These are phyloP conservation scores for Candida sp. DNA, from an alignment of 1,139 yeast genomes.

Conservation along the genomic window DNA sequence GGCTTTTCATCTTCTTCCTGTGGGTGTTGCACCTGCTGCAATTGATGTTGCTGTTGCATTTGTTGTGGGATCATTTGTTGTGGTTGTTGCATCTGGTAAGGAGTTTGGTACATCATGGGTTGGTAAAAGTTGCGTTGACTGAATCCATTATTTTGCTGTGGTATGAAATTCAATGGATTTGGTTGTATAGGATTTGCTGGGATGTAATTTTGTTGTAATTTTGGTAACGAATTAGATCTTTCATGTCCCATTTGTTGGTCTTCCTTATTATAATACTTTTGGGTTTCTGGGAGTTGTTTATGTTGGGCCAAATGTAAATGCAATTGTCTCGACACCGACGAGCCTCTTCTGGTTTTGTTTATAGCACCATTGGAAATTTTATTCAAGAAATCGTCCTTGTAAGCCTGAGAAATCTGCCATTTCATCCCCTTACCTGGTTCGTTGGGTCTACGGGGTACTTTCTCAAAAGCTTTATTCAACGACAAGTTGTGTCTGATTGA, in stretches of 20 bases:
- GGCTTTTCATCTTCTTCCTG: slow-evolving; percentile 4
- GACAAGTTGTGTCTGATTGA: slow-evolving; percentile 60
- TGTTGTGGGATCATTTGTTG: slow-evolving; percentile 7
- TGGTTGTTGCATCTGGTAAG: slow-evolving; percentile 11
- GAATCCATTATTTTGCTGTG: slow-evolving; percentile 12
- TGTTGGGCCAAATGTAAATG: slow-evolving; percentile 74
- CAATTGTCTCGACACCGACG: slow-evolving; percentile 73
- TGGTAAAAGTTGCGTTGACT: slow-evolving; percentile 5
- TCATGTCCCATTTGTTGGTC: slow-evolving; percentile 16
- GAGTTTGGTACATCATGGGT: slow-evolving; percentile 19
- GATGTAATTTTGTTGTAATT: slow-evolving; percentile 16
- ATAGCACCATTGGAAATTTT: slow-evolving; percentile 75
- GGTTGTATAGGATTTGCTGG: slow-evolving; percentile 18
- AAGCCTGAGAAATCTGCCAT: slow-evolving; percentile 91
- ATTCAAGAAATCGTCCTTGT: slow-evolving; percentile 77
- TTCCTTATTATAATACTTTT: slow-evolving; percentile 23
- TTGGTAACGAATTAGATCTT: slow-evolving; percentile 15
- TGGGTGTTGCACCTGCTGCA: slow-evolving; percentile 24
- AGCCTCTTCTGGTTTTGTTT: slow-evolving; percentile 73
- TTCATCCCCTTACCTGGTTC: slow-evolving; percentile 99
- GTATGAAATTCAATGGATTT: slow-evolving; percentile 21
- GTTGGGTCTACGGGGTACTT: slow-evolving; percentile 90
- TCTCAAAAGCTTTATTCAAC: slow-evolving; percentile 67
- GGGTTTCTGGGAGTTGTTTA: slow-evolving; percentile 59
- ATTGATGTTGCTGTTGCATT: slow-evolving; percentile 13